Evolutionary conservation across 2,329 filamentous ascomycete genomes (phyloP), one percentile per base, ranked within the genome.

Genomic region (Pezicula neosporulosa): DNA sequence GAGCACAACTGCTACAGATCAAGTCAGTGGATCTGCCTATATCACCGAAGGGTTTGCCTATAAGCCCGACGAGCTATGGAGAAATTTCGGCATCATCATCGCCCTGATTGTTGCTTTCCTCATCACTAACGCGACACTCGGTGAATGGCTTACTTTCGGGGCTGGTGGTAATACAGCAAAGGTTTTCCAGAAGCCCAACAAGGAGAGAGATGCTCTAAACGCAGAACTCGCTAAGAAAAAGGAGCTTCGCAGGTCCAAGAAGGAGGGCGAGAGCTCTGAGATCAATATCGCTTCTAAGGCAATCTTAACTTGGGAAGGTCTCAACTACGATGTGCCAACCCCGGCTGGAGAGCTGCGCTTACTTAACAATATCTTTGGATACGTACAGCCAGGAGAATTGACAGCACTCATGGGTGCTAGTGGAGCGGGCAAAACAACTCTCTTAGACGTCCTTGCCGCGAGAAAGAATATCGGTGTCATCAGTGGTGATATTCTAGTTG

Each of bases 301-400:
- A 35, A 75, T 90, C n/a, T 77, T 96, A 53, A 96, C 91, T 0
- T 96, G 90, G 87, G 88, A 93, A 66, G 77, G 88, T 57, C 82
- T 97, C 54, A 89, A 86, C 63, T 96, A 96, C 66, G 82, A 86
- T 52, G 83, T 87, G 0, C 82, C 82, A 10, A 72, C 70, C 45
- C 70, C 74, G 42, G 66, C 68, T 37, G 71, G 72, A 13, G 63
- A 74, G 57, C 66, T 68, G 42, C 68, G 70, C 4, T 66, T 87
- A 4, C 67, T 87, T 10, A 75, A 83, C 53, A 74, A 85, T 51
- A 78, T 87, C 4, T 76, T 82, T 57, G 85, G 77, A 10, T 85
- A 77, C 62, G 81, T 85, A 24, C 77, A 77, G 51, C 82, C 82
- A 30, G 82, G 83, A 37, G 78, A 77, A 56, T 71, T 86, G 3